Percentiles rank a stretch among this genome's conserved stretches.
Evolutionary conservation across 2,329 filamentous ascomycete species (phyloP).

Genomic region (Penicillium sp.): DNA sequence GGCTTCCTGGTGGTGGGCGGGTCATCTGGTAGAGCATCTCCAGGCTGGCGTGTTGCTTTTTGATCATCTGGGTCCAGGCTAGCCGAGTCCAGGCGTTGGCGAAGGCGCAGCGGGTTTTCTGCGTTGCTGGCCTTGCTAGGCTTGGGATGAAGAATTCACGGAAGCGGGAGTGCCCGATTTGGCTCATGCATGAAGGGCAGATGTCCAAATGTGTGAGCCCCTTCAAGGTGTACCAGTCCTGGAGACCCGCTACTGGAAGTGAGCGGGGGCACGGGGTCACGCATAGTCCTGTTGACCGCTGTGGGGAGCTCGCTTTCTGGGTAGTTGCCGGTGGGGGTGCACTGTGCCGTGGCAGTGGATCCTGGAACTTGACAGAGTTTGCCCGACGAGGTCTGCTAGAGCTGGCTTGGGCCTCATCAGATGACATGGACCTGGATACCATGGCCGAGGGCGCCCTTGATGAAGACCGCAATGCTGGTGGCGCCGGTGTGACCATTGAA

Average conservation of each 20-base stretch:
- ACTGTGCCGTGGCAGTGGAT: slow-evolving; percentile 1
- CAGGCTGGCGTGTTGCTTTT: slow-evolving; percentile 66
- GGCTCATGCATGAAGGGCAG: slow-evolving; percentile 76
- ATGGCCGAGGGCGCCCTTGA: slow-evolving; percentile 1
- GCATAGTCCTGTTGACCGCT: slow-evolving; percentile 22
- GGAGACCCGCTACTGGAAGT: slow-evolving; percentile 60
- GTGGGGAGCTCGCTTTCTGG: slow-evolving; percentile 9
- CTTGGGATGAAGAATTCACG: slow-evolving; percentile 65
- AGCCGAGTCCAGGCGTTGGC: slow-evolving; percentile 80
- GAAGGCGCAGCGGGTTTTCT: slow-evolving; percentile 72
- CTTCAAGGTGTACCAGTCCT: slow-evolving; percentile 80
- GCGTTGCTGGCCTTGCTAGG: slow-evolving; percentile 57
- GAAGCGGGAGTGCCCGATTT: slow-evolving; percentile 70
- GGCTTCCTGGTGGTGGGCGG: slow-evolving; percentile 57
- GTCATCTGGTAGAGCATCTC: slow-evolving; percentile 70
- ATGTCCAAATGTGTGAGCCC: slow-evolving; percentile 72
- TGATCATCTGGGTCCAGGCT: slow-evolving; percentile 77
- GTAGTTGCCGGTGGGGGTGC: not conserved
- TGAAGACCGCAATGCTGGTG: slow-evolving; percentile 5
- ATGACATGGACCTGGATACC: slow-evolving; percentile 7
- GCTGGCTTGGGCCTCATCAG: slow-evolving; percentile 4
- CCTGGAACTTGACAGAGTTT: slow-evolving; percentile 13
- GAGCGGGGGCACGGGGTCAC: slow-evolving; percentile 71
- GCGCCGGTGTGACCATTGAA: slow-evolving; percentile 6
- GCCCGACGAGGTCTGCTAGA: slow-evolving; percentile 3